Conservation (phyloP, 192 early-diverging fungal genomes). For the Linnemannia exigua region DNA sequence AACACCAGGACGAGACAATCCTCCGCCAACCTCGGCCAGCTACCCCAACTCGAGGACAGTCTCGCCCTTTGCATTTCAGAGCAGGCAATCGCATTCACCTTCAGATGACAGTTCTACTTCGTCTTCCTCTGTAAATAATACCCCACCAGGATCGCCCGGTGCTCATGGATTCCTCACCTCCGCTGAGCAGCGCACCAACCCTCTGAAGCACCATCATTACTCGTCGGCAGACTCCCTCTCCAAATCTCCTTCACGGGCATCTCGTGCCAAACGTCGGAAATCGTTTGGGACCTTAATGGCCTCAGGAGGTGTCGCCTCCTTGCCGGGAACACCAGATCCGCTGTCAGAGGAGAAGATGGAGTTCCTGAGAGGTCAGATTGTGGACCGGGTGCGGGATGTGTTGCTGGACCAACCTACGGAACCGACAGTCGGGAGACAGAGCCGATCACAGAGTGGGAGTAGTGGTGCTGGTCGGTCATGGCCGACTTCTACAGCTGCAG, state of each 20-base stretch:
- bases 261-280: conserved; percentile 46
- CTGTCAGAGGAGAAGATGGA: conserved; percentile 50
- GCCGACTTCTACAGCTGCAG: not conserved
- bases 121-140: conserved; percentile 24
- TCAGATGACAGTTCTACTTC: conserved; percentile 38
- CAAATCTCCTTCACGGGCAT: conserved; percentile 33
- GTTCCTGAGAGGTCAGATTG: conserved; percentile 37
- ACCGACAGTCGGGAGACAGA: not conserved
- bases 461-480: not conserved
- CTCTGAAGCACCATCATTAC: conserved; percentile 39
- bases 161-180: not conserved
- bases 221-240: conserved; percentile 12
- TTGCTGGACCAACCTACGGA: conserved; percentile 26
- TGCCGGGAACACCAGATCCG: not conserved
- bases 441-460: not conserved
- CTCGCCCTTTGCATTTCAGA: conserved; percentile 47
- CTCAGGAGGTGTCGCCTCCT: conserved; percentile 26
- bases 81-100: conserved; percentile 43
- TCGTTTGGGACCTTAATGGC: conserved; percentile 41
- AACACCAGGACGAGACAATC: conserved; percentile 4
- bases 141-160: conserved; percentile 47
- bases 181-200: conserved; percentile 6
- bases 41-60: conserved; percentile 48
- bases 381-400: conserved; percentile 42
- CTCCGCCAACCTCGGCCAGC: not conserved